Evolutionary conservation across 2,329 filamentous ascomycete genomes (phyloP), one percentile per base, ranked within the genome.

Genomic region (Sporothrix schenckii): DNA sequence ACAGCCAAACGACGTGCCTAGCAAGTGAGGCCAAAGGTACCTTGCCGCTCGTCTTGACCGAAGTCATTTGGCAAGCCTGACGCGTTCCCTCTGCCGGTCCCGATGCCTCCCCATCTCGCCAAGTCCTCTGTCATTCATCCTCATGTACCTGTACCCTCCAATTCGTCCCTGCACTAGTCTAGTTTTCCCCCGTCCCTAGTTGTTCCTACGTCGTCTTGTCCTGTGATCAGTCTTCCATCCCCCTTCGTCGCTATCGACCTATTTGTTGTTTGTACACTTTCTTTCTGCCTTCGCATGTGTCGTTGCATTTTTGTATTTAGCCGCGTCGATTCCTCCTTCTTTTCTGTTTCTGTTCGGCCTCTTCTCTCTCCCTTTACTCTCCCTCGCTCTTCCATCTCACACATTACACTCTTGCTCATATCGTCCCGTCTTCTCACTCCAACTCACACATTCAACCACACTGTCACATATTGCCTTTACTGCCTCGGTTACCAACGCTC

Each of bases 301-400:
- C 56, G 56, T 69, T 69, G 56, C 56, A 63, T 47, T 63, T 63
- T 69, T 47, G 34, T 69, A 69, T 69, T 63, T 69, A 69, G 47
- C 68, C 47, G 56, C 56, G 47, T 39, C 56, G n/a, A 19, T 34
- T 30, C 21, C 56, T 41, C 56, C 30, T 24, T 47, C 11, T 41
- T 53, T 63, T 52, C 7, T 13, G 14, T 61, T 69, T 61, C 50
- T 58, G 41, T 21, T 11, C 56, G 56, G 56, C 30, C 56, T 60
- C 56, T 44, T 44, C 41, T 30, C 27, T 30, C 14, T 16, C 56
- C 34, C n/a, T 14, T 61, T 16, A 14, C 44, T 49, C 63, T 24
- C 30, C 24, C 10, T 30, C 30, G 24, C 27, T 41, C 50, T 58
- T 21, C 13, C 14, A 44, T 44, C 14, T 44, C 4, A 44, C 11